phyloP scores from a whole-genome alignment of 2,329 filamentous ascomycete genomes.

The Pyrenophora tritici-repentis region DNA sequence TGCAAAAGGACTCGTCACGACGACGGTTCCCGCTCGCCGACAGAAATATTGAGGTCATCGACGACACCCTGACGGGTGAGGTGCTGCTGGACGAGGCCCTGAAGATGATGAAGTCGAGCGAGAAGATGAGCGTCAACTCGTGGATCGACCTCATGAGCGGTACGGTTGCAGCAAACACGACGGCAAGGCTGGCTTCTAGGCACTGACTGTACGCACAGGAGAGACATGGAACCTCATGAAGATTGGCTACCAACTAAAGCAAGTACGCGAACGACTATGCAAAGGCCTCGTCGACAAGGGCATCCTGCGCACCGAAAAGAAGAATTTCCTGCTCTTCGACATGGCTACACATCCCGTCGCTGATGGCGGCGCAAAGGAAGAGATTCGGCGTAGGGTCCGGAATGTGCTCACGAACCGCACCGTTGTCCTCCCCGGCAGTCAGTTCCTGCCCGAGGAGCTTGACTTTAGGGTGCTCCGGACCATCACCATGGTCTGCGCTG shows the following conservation, averaged over 20 bases:
- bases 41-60: slow-evolving; percentile 93
- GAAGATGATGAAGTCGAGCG: slow-evolving; percentile 99
- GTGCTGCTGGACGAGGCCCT: slow-evolving; percentile 95
- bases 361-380: slow-evolving; percentile 95
- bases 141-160: slow-evolving; percentile 99
- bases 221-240: slow-evolving; percentile 99
- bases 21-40: slow-evolving; percentile 92
- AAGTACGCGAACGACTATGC: slow-evolving; percentile 94
- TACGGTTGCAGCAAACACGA: slow-evolving; percentile 50
- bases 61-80: slow-evolving; percentile 94
- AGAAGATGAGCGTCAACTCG: slow-evolving; percentile 99
- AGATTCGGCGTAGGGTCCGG: slow-evolving; percentile 89
- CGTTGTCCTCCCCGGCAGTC: slow-evolving; percentile 81
- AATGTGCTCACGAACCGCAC: slow-evolving; percentile 93
- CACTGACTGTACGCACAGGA: slow-evolving; percentile 60
- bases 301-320: slow-evolving; percentile 96
- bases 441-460: slow-evolving; percentile 91
- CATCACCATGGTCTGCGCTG: slow-evolving; percentile 94
- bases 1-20: slow-evolving; percentile 94
- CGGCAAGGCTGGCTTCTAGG: not conserved
- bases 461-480: slow-evolving; percentile 94
- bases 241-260: slow-evolving; percentile 99
- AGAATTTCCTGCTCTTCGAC: slow-evolving; percentile 98
- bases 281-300: slow-evolving; percentile 99
- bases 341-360: slow-evolving; percentile 99